Evolutionary conservation across 257 asterid species (phyloP).

Genomic region (Prunella vulgaris): DNA sequence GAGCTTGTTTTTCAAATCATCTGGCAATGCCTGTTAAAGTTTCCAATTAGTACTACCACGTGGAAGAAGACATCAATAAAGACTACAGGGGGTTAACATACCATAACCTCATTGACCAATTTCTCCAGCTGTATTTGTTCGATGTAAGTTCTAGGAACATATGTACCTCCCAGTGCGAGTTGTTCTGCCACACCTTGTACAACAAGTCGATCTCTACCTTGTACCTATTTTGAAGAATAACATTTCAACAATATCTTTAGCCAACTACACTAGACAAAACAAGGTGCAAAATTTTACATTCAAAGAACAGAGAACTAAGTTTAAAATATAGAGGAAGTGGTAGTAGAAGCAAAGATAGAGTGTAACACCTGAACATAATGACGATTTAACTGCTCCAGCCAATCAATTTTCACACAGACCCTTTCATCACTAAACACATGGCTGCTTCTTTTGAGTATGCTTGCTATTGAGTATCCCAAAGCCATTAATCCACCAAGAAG

Average conservation of each 20-base stretch:
- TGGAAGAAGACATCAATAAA: constrained; percentile 5
- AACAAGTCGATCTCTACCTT: constrained; percentile 78
- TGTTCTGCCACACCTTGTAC: constrained; percentile 70
- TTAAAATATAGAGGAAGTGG: too few relatives aligned
- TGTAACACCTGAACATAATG: constrained; percentile 76
- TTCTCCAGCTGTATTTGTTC: constrained; percentile 98
- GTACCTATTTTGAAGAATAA: constrained; percentile 51
- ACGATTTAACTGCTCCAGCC: constrained; percentile 93
- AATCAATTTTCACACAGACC: constrained; percentile 88
- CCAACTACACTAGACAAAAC: not conserved
- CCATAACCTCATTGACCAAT: constrained; percentile 92
- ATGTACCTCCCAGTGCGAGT: constrained; percentile 87
- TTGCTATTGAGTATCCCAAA: constrained; percentile 94
- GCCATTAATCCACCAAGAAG: constrained; percentile 99
- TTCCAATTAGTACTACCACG: constrained; percentile 22
- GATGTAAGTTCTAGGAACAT: constrained; percentile 81
- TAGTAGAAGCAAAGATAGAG: not conserved
- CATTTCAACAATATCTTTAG: constrained; percentile 9
- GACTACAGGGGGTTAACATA: constrained; percentile 33
- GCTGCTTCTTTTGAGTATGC: constrained; percentile 94
- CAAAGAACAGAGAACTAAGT: not conserved
- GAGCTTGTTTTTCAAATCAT: constrained; percentile 85
- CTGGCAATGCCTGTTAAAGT: constrained; percentile 79
- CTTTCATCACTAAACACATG: constrained; percentile 74
- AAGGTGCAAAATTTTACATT: not conserved